Evolutionary conservation across 2,329 filamentous ascomycete species (phyloP), one percentile per base, ranked within the genome.

Genomic region (Dactylella cylindrospora): DNA sequence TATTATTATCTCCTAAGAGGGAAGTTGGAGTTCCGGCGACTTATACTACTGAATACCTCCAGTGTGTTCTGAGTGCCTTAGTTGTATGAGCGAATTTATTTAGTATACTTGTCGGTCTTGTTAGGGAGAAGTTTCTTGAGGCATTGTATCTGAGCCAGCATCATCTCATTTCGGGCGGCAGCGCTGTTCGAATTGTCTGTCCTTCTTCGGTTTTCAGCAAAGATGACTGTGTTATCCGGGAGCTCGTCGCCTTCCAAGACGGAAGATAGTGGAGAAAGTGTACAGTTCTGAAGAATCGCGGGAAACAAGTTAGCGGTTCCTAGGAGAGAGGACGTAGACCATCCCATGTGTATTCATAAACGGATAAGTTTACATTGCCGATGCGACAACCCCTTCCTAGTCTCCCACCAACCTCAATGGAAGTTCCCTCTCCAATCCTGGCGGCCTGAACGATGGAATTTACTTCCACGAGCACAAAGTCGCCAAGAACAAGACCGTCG

Each of bases 401-500:
- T 66, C 72, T 78, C 12, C 77, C 80, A 13, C 83, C 82, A 33
- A 84, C 79, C 7, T 82, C 82, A 38, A 86, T 77, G 7, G 80
- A 73, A 1, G 80, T 83, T 7, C 80, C 80, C 2, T 83, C 82
- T 0, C 72, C 72, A 5, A 75, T 64, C n/a, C 64, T 65, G 33
- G 61, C 68, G 26, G 80, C 77, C 70, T 86, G 83, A n/a, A 86
- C 72, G 5, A 77, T 66, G 1, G 80, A 78, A 6, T 78, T 81
- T 3, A 79, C 79, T 68, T 86, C 83, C 1, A 86, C 72, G 0
- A 80, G 78, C 7, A 82, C 82, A 64, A 81, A 83, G 69, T 85
- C 81, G 5, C 77, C 78, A 3, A 86, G 71, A 7, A 76, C 73
- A 6, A 85, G 67, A 12, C 72, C 70, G n/a, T 71, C 70, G 2